Evolutionary conservation across 352 stramenopile species (phyloP).

Genomic region (Phytopythium boreale): DNA sequence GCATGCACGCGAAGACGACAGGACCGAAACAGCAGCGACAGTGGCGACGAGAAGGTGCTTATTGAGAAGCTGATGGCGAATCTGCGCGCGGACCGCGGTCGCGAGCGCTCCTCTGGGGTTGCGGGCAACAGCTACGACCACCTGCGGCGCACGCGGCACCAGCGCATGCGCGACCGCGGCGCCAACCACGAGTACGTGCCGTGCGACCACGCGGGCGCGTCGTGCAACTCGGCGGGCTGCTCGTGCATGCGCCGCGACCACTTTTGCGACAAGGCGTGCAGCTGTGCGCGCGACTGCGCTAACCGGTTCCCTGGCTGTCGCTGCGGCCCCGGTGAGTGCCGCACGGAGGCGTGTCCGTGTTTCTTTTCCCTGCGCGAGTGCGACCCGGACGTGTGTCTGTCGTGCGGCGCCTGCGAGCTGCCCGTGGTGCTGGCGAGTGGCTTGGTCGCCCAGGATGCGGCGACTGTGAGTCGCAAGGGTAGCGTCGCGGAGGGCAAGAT

Average conservation of each 20-base stretch:
- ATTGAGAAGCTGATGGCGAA: background rate
- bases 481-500: constrained; percentile 27
- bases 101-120: constrained; percentile 29
- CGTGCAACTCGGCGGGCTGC: constrained; percentile 65
- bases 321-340: constrained; percentile 54
- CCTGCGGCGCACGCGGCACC: constrained; percentile 57
- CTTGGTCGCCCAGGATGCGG: constrained; percentile 21
- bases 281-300: constrained; percentile 58
- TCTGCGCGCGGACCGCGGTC: constrained; percentile 4
- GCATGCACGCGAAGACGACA: constrained; percentile 10
- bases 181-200: constrained; percentile 73
- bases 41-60: background rate
- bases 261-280: constrained; percentile 71
- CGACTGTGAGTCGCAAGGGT: constrained; percentile 1
- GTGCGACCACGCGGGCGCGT: constrained; percentile 49
- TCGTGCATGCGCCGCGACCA: constrained; percentile 82
- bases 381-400: constrained; percentile 60
- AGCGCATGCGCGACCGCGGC: constrained; percentile 80
- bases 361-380: constrained; percentile 71
- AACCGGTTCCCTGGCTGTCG: constrained; percentile 77
- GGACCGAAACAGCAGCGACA: background rate
- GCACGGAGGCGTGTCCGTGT: constrained; percentile 59
- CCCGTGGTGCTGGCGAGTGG: constrained; percentile 42
- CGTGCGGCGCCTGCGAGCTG: constrained; percentile 66
- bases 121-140: constrained; percentile 68